Conservation (phyloP, 129 eudicot genomes). For the Oenanthe sinensis region DNA sequence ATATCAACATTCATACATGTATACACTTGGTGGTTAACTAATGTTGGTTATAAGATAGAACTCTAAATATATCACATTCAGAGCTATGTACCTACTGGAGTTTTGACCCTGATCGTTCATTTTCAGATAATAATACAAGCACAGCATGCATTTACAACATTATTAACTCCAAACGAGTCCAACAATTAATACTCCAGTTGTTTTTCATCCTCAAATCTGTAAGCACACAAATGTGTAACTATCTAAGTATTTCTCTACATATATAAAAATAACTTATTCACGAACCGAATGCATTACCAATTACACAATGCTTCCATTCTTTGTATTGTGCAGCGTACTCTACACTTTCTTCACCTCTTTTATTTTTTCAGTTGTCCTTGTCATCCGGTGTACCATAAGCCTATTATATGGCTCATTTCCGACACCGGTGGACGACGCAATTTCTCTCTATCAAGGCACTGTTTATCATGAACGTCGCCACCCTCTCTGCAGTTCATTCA, state of each 20-base stretch:
- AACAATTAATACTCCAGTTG: too few species aligned
- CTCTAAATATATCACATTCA: too few species aligned
- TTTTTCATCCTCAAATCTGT: too few species aligned
- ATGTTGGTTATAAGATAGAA: too few species aligned
- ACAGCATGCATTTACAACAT: background rate
- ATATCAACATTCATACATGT: too few species aligned
- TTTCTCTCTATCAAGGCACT: background rate
- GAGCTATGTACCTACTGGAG: too few species aligned
- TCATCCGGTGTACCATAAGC: background rate
- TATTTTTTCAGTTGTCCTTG: background rate
- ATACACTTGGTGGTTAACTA: too few species aligned
- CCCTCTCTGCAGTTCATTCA: slow-evolving; percentile 5
- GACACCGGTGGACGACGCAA: background rate
- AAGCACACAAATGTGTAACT: too few species aligned
- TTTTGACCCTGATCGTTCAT: too few species aligned
- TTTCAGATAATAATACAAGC: too few species aligned
- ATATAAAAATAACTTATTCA: background rate
- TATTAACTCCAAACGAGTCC: background rate
- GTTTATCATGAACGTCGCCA: background rate
- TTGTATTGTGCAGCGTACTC: background rate
- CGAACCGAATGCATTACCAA: background rate
- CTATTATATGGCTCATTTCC: background rate
- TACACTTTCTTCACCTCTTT: background rate
- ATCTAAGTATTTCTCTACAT: background rate
- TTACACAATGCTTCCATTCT: background rate